phyloP scores from a whole-genome alignment of 148 eudicot genomes.

The Fagopyrum homotropicum region DNA sequence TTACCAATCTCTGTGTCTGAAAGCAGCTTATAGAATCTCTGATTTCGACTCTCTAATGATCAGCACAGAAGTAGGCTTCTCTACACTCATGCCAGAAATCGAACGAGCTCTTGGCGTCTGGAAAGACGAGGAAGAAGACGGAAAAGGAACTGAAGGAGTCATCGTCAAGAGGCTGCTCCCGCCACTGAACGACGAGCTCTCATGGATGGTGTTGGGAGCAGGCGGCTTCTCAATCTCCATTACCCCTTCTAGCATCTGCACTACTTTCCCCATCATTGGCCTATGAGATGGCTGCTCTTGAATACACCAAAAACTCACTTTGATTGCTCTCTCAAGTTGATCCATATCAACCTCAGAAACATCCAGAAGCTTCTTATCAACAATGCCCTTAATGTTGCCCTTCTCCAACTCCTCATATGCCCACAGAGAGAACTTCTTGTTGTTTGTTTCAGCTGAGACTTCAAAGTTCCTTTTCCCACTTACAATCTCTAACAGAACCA shows the following conservation, averaged over 20 bases:
- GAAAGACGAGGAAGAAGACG: constrained; percentile 32
- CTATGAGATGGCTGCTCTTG: constrained; percentile 80
- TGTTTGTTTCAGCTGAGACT: constrained; percentile 43
- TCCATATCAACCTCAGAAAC: constrained; percentile 37
- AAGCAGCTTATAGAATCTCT: constrained; percentile 9
- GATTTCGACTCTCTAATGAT: constrained; percentile 19
- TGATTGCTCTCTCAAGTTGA: constrained; percentile 48
- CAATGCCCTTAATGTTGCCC: constrained; percentile 43
- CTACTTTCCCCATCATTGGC: constrained; percentile 88
- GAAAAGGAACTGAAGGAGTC: constrained; percentile 29
- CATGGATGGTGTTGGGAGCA: constrained; percentile 38
- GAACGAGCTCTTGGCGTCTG: constrained; percentile 22
- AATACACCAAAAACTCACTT: constrained; percentile 87
- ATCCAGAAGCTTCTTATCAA: constrained; percentile 44
- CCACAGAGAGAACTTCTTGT: constrained; percentile 61
- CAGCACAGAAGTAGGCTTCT: constrained; percentile 36
- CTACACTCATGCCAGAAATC: constrained; percentile 29
- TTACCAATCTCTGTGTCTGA: not conserved
- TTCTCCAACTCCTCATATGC: constrained; percentile 70
- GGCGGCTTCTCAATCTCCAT: constrained; percentile 60
- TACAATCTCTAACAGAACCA: constrained; percentile 73
- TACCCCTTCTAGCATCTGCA: constrained; percentile 83
- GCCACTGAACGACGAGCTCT: constrained; percentile 29
- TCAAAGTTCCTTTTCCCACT: constrained; percentile 83
- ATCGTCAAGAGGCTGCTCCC: constrained; percentile 33